phyloP scores from a whole-genome alignment of 352 stramenopile species.

The Aphanomyces cochlioides region DNA sequence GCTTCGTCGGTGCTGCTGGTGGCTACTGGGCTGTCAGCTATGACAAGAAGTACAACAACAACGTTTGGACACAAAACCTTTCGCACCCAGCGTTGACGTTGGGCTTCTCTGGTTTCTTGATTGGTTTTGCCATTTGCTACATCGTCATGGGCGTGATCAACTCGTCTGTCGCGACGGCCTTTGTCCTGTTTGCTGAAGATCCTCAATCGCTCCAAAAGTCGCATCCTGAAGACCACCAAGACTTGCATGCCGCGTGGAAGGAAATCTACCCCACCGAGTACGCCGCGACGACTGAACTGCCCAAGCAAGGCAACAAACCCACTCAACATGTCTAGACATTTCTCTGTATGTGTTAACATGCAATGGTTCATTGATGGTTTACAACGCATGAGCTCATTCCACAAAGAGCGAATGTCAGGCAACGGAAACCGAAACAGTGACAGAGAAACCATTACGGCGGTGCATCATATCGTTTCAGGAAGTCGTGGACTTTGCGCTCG shows the following conservation, averaged over 20 bases:
- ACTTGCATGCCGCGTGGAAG: slow-evolving; percentile 44
- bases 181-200: slow-evolving; percentile 78
- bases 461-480: not conserved
- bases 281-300: slow-evolving; percentile 37
- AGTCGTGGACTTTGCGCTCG: not conserved
- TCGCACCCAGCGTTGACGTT: slow-evolving; percentile 11
- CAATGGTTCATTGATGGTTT: not conserved
- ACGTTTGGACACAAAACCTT: slow-evolving; percentile 46
- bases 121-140: slow-evolving; percentile 47
- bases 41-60: slow-evolving; percentile 36
- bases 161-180: slow-evolving; percentile 73
- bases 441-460: no score
- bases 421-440: no score
- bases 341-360: not conserved
- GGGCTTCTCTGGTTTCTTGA: slow-evolving; percentile 11
- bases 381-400: no score
- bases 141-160: slow-evolving; percentile 70
- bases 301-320: not conserved
- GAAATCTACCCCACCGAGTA: slow-evolving; percentile 54
- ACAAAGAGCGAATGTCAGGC: not conserved
- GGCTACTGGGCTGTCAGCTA: slow-evolving; percentile 37
- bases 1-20: slow-evolving; percentile 48
- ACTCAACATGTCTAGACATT: slow-evolving; percentile 9
- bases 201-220: slow-evolving; percentile 39
- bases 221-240: slow-evolving; percentile 42